These are phyloP conservation scores for Ophiostoma quercus DNA, from an alignment of 2,329 filamentous ascomycete genomes.

Conservation along the genomic window DNA sequence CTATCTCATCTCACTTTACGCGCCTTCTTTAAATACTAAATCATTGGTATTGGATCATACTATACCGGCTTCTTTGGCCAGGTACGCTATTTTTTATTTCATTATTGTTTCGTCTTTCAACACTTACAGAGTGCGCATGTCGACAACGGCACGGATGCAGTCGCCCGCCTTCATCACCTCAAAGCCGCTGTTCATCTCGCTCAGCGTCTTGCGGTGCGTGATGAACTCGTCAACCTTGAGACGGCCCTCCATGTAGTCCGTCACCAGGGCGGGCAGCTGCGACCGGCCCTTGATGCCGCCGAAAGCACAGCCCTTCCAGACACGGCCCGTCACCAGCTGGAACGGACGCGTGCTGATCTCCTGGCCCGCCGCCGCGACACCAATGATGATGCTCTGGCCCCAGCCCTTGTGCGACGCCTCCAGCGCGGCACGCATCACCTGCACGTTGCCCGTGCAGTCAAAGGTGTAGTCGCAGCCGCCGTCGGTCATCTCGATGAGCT, in stretches of 20 bases:
- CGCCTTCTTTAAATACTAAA: background rate
- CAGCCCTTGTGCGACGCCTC: slow-evolving; percentile 99
- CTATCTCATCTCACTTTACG: background rate
- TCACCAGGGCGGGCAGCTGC: slow-evolving; percentile 80
- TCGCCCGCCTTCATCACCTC: slow-evolving; percentile 92
- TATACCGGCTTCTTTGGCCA: background rate
- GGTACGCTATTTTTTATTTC: background rate
- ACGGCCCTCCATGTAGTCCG: slow-evolving; percentile 81
- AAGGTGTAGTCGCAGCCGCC: slow-evolving; percentile 99
- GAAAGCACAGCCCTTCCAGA: slow-evolving; percentile 97
- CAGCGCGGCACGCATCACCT: slow-evolving; percentile 89
- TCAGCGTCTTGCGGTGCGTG: slow-evolving; percentile 81
- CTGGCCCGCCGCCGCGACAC: slow-evolving; percentile 91
- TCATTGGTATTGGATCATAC: background rate
- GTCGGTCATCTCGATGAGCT: slow-evolving; percentile 95
- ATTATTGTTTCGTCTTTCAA: background rate
- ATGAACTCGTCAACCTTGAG: slow-evolving; percentile 99
- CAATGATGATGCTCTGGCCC: slow-evolving; percentile 97
- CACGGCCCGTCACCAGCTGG: slow-evolving; percentile 94
- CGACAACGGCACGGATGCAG: slow-evolving; percentile 92
- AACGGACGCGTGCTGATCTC: slow-evolving; percentile 90
- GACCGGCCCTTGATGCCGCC: slow-evolving; percentile 96
- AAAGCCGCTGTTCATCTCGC: slow-evolving; percentile 80
- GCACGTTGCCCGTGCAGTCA: slow-evolving; percentile 96
- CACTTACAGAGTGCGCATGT: slow-evolving; percentile 41